phyloP scores from a whole-genome alignment of 805 yeast species.

The Starmerella vaccinii region DNA sequence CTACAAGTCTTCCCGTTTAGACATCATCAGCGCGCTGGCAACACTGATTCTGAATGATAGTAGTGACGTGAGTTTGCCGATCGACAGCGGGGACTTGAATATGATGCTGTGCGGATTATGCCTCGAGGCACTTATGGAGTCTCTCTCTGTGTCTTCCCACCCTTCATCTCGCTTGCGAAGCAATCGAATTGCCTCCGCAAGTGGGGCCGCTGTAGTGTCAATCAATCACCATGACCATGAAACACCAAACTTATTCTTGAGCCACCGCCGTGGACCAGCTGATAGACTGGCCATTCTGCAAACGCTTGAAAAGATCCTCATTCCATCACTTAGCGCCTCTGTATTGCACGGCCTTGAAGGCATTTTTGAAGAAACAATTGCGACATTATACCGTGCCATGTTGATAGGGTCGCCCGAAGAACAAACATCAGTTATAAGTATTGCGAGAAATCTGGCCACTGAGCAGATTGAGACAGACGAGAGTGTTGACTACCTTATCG shows the following conservation, averaged over 20 bases:
- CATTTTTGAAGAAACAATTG: slow-evolving; percentile 59
- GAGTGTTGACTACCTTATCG: slow-evolving; percentile 72
- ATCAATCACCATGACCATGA: background rate
- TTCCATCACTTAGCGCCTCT: slow-evolving; percentile 45
- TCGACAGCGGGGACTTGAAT: background rate
- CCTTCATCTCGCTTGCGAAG: background rate
- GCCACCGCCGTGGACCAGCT: background rate
- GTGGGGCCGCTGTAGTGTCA: background rate
- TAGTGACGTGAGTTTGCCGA: background rate
- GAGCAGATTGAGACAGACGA: slow-evolving; percentile 37
- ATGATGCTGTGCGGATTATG: slow-evolving; percentile 69
- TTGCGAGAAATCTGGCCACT: slow-evolving; percentile 47
- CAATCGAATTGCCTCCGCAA: background rate
- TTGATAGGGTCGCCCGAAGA: slow-evolving; percentile 44
- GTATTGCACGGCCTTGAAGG: slow-evolving; percentile 31
- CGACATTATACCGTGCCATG: slow-evolving; percentile 61
- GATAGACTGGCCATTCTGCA: slow-evolving; percentile 32
- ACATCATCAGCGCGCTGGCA: slow-evolving; percentile 66
- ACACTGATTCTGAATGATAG: slow-evolving; percentile 34
- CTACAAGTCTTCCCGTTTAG: slow-evolving; percentile 61
- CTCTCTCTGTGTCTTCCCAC: slow-evolving; percentile 10
- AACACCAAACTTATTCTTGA: background rate
- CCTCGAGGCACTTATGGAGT: slow-evolving; percentile 56
- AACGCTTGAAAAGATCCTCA: slow-evolving; percentile 49
- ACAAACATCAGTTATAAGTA: slow-evolving; percentile 41